phyloP scores from a whole-genome alignment of 169 alveolate species.

The Plasmodium vivax region DNA sequence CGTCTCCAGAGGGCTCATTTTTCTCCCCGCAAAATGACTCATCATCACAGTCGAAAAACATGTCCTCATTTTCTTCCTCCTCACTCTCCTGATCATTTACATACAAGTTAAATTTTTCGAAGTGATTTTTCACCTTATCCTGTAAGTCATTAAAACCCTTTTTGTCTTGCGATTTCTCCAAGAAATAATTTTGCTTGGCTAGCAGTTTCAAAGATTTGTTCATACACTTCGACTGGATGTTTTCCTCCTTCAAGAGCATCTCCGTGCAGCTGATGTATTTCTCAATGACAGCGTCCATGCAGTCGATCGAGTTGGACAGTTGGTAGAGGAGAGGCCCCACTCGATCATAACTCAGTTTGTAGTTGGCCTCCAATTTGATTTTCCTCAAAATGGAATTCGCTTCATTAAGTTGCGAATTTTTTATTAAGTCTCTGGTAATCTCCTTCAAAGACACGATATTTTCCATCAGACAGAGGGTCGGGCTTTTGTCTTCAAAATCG shows the following conservation, averaged over 20 bases:
- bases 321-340: constrained; percentile 3
- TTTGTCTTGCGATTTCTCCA: constrained; percentile 80
- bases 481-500: constrained; percentile 82
- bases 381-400: constrained; percentile 76
- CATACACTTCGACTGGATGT: constrained; percentile 73
- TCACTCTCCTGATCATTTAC: constrained; percentile 32
- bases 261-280: constrained; percentile 73
- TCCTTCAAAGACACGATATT: constrained; percentile 79
- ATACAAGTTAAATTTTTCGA: constrained; percentile 6
- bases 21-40: constrained; percentile 24
- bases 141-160: constrained; percentile 51
- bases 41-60: constrained; percentile 75
- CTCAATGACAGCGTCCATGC: constrained; percentile 37
- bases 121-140: constrained; percentile 21
- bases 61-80: constrained; percentile 35
- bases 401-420: constrained; percentile 71
- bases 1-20: not conserved
- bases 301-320: constrained; percentile 22
- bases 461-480: constrained; percentile 82
- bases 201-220: constrained; percentile 77
- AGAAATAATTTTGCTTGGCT: constrained; percentile 80
- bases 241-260: constrained; percentile 77
- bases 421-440: constrained; percentile 77
- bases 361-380: constrained; percentile 65
- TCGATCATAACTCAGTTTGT: not conserved